Base-by-base conservation (phyloP, 2,329 filamentous ascomycete species). In the Aspergillus puulaauensis region DNA sequence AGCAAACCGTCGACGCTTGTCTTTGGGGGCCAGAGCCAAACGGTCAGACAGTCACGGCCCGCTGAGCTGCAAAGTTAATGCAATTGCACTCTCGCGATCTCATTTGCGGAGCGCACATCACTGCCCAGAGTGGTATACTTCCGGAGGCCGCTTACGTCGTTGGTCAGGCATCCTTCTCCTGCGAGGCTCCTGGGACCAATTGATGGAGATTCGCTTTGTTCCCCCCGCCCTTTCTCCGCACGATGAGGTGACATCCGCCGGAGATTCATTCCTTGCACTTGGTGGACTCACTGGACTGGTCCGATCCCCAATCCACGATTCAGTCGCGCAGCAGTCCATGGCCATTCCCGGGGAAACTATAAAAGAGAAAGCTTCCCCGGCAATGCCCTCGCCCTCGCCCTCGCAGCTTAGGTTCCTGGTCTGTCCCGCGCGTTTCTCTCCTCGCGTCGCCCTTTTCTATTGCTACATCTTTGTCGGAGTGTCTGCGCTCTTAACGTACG, bases 381-480 rank as follows among this genome's bases (percentile, higher is more conserved):
- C 17, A 15, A 57, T 59, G 47, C 44, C 57, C 58, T 52, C 61
- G 61, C 44, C 57, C 58, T 52, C 61, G 61, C 65, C 52, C 56
- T 37, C 21, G 21, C 65, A 60, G 54, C 60, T 68, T 54, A 65
- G 63, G 37, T 68, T 67, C 61, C 58, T 70, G 52, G 49, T 71
- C 50, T 68, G 64, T 52, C 68, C 67, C 60, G 58, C 66, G 35
- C 70, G 69, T 19, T 54, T 73, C 58, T 65, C 70, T 27, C 56
- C 59, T 57, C 67, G 69, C 58, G 43, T 73, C 27, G 58, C 73
- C 15, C 44, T 65, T 48, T 23, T 70, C 27, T 74, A 69, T 57
- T 66, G 61, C 55, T 57, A 69, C 47, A 50, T 75, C 23, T 73
- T 70, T 56, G 59, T 75, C 27, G 56, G 63, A 24, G 54, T 70